Percentiles rank a stretch among this genome's conserved stretches.
Conservation (phyloP, 495 filamentous ascomycete species). For the Hypoxylon rickii region DNA sequence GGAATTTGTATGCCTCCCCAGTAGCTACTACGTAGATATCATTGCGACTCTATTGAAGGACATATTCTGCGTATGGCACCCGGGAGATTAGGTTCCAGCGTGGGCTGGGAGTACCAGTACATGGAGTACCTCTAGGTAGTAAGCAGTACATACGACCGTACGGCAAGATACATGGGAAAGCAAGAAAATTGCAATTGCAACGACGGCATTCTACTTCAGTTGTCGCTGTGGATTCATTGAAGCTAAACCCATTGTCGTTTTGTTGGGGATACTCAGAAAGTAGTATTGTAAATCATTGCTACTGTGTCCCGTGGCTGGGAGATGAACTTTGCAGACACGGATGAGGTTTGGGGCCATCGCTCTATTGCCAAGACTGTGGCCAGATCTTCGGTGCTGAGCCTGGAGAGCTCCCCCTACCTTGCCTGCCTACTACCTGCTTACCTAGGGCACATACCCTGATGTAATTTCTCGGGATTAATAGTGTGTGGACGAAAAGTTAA, state of each 20-base stretch:
- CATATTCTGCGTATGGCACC: constrained; percentile 20
- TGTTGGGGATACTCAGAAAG: constrained; percentile 22
- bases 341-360: constrained; percentile 5
- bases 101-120: constrained; percentile 22
- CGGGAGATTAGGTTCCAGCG: constrained; percentile 35
- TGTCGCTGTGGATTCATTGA: constrained; percentile 11
- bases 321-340: constrained; percentile 7
- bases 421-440: background rate
- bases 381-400: constrained; percentile 11
- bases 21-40: constrained; percentile 14
- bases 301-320: constrained; percentile 1
- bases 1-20: no score
- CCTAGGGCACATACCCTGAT: no score
- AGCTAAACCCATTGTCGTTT: constrained; percentile 8
- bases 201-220: constrained; percentile 24
- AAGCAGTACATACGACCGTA: constrained; percentile 18
- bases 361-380: constrained; percentile 21
- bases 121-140: constrained; percentile 6
- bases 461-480: no score
- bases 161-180: background rate
- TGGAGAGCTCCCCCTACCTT: background rate
- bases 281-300: constrained; percentile 13
- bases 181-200: constrained; percentile 21
- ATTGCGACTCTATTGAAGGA: constrained; percentile 5
- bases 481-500: no score